Percentiles rank a stretch among this genome's conserved stretches.
These are phyloP conservation scores for Chaetomidium leptoderma DNA, from an alignment of 495 filamentous ascomycete genomes.

Conservation along the genomic window DNA sequence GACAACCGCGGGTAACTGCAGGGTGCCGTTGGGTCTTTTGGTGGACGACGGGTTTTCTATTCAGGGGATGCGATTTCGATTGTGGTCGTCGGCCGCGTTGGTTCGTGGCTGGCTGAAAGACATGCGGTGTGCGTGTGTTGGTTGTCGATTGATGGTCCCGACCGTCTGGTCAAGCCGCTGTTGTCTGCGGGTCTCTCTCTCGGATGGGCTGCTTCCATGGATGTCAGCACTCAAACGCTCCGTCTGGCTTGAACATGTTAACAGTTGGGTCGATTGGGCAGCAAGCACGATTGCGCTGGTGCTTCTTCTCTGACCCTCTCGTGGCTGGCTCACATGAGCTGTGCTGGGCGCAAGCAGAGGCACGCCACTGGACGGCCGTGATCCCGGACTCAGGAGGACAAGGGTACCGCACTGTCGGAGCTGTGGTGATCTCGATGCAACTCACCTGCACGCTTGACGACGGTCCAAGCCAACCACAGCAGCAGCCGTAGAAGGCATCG, in stretches of 20 bases:
- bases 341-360: not conserved
- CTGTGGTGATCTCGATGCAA: slow-evolving; percentile 12
- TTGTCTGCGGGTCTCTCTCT: slow-evolving; percentile 2
- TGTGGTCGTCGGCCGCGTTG: not conserved
- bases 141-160: slow-evolving; percentile 2
- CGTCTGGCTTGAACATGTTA: not conserved
- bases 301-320: not conserved
- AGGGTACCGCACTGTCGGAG: not conserved
- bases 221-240: slow-evolving; percentile 13
- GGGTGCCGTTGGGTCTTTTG: not conserved
- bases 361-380: slow-evolving; percentile 15
- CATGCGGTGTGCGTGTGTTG: not conserved
- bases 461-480: not conserved
- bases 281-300: not conserved
- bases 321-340: slow-evolving; percentile 12
- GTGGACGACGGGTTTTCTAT: not conserved
- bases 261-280: not conserved
- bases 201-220: too few relatives aligned
- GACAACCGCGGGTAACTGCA: too few relatives aligned
- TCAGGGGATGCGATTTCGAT: not conserved
- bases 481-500: not conserved
- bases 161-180: slow-evolving; percentile 9
- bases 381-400: not conserved
- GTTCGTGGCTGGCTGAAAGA: not conserved
- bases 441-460: slow-evolving; percentile 21